Base-by-base conservation (phyloP, 202 grass and related monocot genomes). In the Eragrostis tef region DNA sequence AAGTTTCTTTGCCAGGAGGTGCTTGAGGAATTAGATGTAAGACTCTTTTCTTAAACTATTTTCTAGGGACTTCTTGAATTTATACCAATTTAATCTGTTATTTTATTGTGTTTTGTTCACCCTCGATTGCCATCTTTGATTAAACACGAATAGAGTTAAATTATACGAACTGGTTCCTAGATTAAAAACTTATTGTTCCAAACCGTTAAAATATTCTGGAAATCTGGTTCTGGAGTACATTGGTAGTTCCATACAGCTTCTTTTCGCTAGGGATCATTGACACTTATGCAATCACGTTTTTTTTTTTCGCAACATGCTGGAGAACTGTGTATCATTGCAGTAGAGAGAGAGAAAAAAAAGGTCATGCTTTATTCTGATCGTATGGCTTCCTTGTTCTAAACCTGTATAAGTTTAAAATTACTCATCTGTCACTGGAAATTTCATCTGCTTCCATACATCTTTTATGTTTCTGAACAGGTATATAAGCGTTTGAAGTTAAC, bases 21-120 rank as follows among this genome's bases (percentile, higher is more conserved):
- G 27, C 89, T 99, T 15, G 96, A 95, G 80, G 96, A 99, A 87
- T 90, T 99, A 25, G 93, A 95, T 90, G 96, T 95, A 99, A 95
- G 90, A 91, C 83, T 11, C 71, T 83, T 49, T 73, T 2, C 61
- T 83, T 67, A 43, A 69, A 83, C 17, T 16, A 21, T 14, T 12
- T 25, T 70, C 3, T 20, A 54, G 54, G 4, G 52, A 6, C 51
- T 43, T 80, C 54, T 22, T 7, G 27, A 25, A 67, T 44, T 21
- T 62, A 47, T 45, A 67, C 44, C 21, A 79, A 43, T 79, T 53
- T 53, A 67, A 67, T 9, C 22, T 73, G 17, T 64, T 69, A 64
- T 67, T 39, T 16, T 81, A 73, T 43, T 43, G 25, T 56, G 19
- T 73, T 31, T 42, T 56, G 31, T 65, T 62, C 17, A 39, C 76